Evolutionary conservation across 257 asterid species (phyloP).

Genomic region (Fraxinus cuspidata): DNA sequence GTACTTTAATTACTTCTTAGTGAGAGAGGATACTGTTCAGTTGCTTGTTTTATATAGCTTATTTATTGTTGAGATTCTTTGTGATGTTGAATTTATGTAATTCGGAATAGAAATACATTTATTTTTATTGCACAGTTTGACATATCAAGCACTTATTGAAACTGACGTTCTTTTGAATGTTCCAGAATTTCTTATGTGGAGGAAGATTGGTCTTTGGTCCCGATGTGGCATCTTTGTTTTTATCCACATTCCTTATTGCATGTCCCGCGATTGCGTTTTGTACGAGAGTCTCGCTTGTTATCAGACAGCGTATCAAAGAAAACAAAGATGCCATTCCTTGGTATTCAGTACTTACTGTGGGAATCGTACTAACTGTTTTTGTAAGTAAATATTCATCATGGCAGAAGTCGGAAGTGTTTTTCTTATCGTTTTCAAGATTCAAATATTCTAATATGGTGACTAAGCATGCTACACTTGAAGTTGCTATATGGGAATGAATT

Average conservation of each 20-base stretch:
- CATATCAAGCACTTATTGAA: conserved; percentile 13
- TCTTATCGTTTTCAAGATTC: not conserved
- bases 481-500: conserved; percentile 7
- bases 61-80: not conserved
- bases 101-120: not conserved
- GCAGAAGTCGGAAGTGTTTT: not conserved
- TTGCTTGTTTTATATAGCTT: not conserved
- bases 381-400: conserved; percentile 41
- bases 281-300: conserved; percentile 41
- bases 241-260: conserved; percentile 55
- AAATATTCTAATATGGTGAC: not conserved
- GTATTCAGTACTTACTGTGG: conserved; percentile 62
- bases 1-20: not conserved
- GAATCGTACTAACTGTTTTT: conserved; percentile 59
- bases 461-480: conserved; percentile 1
- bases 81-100: not conserved
- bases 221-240: conserved; percentile 68
- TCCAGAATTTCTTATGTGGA: conserved; percentile 81
- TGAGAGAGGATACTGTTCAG: not conserved
- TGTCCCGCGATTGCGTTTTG: conserved; percentile 75
- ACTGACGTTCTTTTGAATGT: conserved; percentile 26
- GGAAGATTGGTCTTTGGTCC: conserved; percentile 96
- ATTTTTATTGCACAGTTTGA: not conserved
- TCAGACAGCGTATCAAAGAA: conserved; percentile 36
- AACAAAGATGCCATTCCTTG: conserved; percentile 50